phyloP scores from a whole-genome alignment of 1,139 yeast genomes.

The Blastobotrys malaysiensis region DNA sequence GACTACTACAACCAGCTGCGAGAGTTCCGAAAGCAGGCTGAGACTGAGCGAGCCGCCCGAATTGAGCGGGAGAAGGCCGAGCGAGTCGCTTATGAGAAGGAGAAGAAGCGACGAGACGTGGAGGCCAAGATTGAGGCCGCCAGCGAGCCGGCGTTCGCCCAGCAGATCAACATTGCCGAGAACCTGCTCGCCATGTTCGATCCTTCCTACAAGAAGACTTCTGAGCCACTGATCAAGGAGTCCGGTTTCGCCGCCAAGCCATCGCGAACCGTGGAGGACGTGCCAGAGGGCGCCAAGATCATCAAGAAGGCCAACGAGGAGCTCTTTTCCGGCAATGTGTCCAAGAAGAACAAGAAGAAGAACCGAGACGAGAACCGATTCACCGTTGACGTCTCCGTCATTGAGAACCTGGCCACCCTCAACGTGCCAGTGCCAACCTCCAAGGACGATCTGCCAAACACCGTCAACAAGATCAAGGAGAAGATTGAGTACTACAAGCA shows the following conservation, averaged over 20 bases:
- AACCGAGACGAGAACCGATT: slow-evolving; percentile 36
- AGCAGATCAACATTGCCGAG: slow-evolving; percentile 70
- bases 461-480: slow-evolving; percentile 64
- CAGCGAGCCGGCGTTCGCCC: slow-evolving; percentile 71
- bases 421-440: slow-evolving; percentile 76
- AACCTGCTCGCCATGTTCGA: slow-evolving; percentile 67
- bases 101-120: slow-evolving; percentile 39
- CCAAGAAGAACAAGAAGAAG: slow-evolving; percentile 43
- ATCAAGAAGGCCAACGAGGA: slow-evolving; percentile 58
- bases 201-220: slow-evolving; percentile 53
- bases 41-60: slow-evolving; percentile 56
- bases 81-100: slow-evolving; percentile 37
- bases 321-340: slow-evolving; percentile 48
- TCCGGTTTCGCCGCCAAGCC: slow-evolving; percentile 32
- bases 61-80: slow-evolving; percentile 52
- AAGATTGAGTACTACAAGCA: slow-evolving; percentile 66
- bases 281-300: slow-evolving; percentile 61
- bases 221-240: slow-evolving; percentile 17
- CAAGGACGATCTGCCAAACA: slow-evolving; percentile 62
- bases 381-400: slow-evolving; percentile 73
- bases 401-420: slow-evolving; percentile 72
- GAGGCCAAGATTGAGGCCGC: slow-evolving; percentile 68
- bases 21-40: slow-evolving; percentile 38
- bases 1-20: slow-evolving; percentile 30
- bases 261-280: slow-evolving; percentile 43